phyloP scores from a whole-genome alignment of 2,329 filamentous ascomycete genomes.

The Alternaria brassicicola region DNA sequence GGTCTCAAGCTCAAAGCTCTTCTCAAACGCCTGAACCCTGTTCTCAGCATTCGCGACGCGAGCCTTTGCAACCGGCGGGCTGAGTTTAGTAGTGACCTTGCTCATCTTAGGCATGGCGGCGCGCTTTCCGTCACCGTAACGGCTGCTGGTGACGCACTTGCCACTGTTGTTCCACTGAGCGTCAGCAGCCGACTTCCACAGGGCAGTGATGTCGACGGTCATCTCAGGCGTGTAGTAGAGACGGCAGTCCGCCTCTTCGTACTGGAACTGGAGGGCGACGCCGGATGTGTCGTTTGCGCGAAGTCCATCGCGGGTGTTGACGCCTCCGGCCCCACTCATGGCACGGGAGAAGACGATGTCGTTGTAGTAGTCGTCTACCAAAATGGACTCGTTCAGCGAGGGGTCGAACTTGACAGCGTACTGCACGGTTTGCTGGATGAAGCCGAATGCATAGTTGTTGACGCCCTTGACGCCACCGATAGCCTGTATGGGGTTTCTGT shows the following conservation, averaged over 20 bases:
- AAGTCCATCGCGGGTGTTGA: conserved; percentile 48
- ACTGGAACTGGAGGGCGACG: conserved; percentile 48
- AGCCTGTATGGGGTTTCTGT: conserved; percentile 59
- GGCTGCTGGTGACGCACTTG: conserved; percentile 38
- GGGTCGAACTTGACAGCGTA: conserved; percentile 29
- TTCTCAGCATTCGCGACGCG: conserved; percentile 22
- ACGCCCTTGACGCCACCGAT: conserved; percentile 61
- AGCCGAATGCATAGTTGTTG: conserved; percentile 45
- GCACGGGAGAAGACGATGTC: conserved; percentile 36
- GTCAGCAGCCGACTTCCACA: conserved; percentile 50
- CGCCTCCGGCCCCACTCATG: conserved; percentile 21
- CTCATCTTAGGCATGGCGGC: neutral
- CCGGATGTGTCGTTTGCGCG: conserved; percentile 38
- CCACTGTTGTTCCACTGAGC: conserved; percentile 41
- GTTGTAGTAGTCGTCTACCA: conserved; percentile 33
- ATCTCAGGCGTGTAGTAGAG: conserved; percentile 51
- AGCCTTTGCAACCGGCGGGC: conserved; percentile 17
- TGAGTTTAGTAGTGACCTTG: conserved; percentile 35
- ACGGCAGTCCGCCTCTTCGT: conserved; percentile 50
- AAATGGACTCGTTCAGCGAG: conserved; percentile 33
- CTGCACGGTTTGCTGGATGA: conserved; percentile 38
- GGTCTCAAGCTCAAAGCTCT: conserved; percentile 39
- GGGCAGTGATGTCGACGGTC: conserved; percentile 46
- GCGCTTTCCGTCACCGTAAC: conserved; percentile 30
- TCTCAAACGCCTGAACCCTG: conserved; percentile 33